phyloP scores from a whole-genome alignment of 352 stramenopile genomes.

The Globisporangium cylindrosporum region DNA sequence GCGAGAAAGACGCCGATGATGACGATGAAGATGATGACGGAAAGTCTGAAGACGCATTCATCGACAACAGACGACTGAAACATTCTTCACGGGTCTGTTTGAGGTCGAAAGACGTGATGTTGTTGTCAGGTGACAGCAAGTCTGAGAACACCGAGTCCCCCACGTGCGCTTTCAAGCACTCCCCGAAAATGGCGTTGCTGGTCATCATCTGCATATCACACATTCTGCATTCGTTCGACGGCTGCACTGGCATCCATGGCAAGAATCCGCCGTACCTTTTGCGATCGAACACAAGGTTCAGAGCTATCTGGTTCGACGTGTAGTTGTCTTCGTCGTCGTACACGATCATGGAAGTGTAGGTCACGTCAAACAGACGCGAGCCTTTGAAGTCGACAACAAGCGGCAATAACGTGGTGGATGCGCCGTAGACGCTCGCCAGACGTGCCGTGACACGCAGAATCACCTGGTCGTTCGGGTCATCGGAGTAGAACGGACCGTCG shows the following conservation, averaged over 20 bases:
- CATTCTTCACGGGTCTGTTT: not conserved
- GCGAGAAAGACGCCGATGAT: constrained; percentile 11
- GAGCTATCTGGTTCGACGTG: constrained; percentile 8
- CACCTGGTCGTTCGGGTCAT: constrained; percentile 37
- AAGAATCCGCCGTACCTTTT: constrained; percentile 10
- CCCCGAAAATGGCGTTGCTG: not conserved
- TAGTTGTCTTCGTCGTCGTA: constrained; percentile 16
- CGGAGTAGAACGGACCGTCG: constrained; percentile 35
- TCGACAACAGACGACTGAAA: not conserved
- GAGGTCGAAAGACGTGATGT: constrained; percentile 4
- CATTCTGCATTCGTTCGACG: not conserved
- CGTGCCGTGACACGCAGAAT: constrained; percentile 34
- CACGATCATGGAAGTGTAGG: constrained; percentile 33
- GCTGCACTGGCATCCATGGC: constrained; percentile 10
- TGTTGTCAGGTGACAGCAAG: constrained; percentile 2
- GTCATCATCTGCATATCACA: constrained; percentile 2
- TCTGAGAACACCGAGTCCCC: not conserved
- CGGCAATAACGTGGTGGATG: constrained; percentile 30
- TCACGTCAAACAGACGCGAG: constrained; percentile 39
- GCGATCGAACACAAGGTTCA: constrained; percentile 8
- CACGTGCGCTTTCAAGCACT: not conserved
- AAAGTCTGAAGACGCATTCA: not conserved
- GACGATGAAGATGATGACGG: constrained; percentile 17
- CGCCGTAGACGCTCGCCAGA: constrained; percentile 18
- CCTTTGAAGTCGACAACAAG: constrained; percentile 41